phyloP scores from a whole-genome alignment of 306 rosid genomes.

The Luffa aegyptiaca region DNA sequence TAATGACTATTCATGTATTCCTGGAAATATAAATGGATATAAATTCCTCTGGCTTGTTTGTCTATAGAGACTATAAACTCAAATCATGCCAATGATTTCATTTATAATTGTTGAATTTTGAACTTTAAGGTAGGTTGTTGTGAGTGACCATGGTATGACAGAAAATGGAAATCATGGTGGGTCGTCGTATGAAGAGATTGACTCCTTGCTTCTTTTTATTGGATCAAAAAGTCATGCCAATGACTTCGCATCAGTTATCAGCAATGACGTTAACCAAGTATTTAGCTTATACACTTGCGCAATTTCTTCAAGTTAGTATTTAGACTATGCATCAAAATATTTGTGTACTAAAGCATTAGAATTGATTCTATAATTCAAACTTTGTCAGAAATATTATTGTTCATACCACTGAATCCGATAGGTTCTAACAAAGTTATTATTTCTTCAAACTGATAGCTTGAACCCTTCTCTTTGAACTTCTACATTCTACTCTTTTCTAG shows the following conservation, averaged over 20 bases:
- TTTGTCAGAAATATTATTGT: not conserved
- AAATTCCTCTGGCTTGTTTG: not conserved
- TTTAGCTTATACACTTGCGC: slow-evolving; percentile 4
- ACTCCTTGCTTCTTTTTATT: slow-evolving; percentile 68
- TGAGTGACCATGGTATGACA: slow-evolving; percentile 98
- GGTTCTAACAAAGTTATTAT: not conserved
- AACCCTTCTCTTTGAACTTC: not conserved
- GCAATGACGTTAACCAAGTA: slow-evolving; percentile 62
- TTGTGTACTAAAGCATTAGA: not conserved
- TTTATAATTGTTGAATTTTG: slow-evolving; percentile 1
- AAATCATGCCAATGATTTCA: not conserved
- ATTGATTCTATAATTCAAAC: not conserved
- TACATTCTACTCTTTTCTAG: not conserved
- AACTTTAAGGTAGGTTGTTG: slow-evolving; percentile 44
- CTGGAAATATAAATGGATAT: not conserved
- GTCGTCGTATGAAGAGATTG: slow-evolving; percentile 81
- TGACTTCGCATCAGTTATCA: slow-evolving; percentile 19
- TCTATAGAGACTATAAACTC: not conserved
- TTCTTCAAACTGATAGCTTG: not conserved
- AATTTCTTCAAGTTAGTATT: not conserved
- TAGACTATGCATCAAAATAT: not conserved
- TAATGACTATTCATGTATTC: not conserved
- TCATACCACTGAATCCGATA: not conserved
- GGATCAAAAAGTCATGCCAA: slow-evolving; percentile 38
- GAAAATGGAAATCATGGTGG: slow-evolving; percentile 92